These are phyloP conservation scores for Fusarium cyanostomum DNA, from an alignment of 2,329 filamentous ascomycete species.

Conservation along the genomic window DNA sequence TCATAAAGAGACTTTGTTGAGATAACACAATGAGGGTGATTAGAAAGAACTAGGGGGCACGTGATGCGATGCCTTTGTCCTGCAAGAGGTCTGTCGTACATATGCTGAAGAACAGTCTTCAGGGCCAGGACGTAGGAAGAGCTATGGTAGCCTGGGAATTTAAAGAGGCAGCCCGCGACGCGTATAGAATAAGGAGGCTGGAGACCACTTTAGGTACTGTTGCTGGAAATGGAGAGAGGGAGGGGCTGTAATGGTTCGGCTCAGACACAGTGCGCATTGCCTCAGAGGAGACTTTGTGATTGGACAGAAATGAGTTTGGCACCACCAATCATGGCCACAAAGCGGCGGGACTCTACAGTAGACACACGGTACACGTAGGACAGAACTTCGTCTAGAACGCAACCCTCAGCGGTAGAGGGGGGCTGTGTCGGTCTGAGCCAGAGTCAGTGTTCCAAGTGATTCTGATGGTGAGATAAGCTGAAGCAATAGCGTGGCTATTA, in stretches of 20 bases:
- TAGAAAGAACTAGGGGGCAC: neutral
- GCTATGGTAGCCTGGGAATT: neutral
- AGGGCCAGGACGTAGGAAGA: neutral
- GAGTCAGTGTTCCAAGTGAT: neutral
- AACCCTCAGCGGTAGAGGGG: constrained; percentile 6
- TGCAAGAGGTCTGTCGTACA: neutral
- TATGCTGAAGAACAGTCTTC: neutral
- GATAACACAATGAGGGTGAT: too few relatives aligned
- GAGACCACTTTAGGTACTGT: constrained; percentile 14
- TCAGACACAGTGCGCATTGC: constrained; percentile 19
- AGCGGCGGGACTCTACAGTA: constrained; percentile 18
- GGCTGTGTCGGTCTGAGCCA: constrained; percentile 19
- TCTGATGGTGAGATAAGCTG: constrained; percentile 1
- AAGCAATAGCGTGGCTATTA: constrained; percentile 5
- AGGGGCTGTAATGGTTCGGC: constrained; percentile 23
- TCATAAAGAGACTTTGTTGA: too few relatives aligned
- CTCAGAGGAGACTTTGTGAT: neutral
- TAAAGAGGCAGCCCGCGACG: constrained; percentile 27
- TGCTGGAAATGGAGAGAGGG: constrained; percentile 7
- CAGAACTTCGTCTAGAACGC: constrained; percentile 9
- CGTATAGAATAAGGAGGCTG: constrained; percentile 16
- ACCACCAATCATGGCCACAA: neutral
- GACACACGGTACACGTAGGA: constrained; percentile 13
- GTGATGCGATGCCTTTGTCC: neutral
- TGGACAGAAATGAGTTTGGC: neutral